phyloP scores from a whole-genome alignment of 306 rosid species.

The Trifolium subterraneum region DNA sequence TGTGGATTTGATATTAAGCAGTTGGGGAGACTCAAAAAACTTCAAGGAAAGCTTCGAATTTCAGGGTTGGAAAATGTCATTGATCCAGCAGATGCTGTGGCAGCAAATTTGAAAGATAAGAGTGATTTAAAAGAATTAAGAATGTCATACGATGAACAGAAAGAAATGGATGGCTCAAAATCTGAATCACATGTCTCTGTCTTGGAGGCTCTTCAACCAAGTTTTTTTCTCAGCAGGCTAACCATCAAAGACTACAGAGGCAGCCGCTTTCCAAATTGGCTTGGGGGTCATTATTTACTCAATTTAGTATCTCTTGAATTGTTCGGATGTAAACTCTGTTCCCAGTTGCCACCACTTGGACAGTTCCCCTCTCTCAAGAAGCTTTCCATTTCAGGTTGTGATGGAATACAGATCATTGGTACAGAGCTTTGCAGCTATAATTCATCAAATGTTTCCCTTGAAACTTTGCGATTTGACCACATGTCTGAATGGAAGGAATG shows the following conservation, averaged over 20 bases:
- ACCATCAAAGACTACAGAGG: neutral
- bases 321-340: neutral
- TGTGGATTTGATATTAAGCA: neutral
- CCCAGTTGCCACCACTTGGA: neutral
- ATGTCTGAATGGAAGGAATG: slow-evolving; percentile 37
- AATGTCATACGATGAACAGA: neutral
- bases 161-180: neutral
- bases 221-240: neutral
- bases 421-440: too few species aligned
- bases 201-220: slow-evolving; percentile 23
- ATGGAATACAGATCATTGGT: too few species aligned
- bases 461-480: neutral
- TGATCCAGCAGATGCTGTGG: neutral
- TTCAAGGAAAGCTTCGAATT: slow-evolving; percentile 25
- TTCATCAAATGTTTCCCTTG: neutral
- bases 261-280: slow-evolving; percentile 36
- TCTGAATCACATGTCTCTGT: neutral
- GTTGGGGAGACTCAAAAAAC: neutral
- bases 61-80: neutral
- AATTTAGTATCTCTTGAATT: neutral
- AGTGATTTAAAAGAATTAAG: neutral
- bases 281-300: neutral
- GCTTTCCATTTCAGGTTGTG: too few species aligned
- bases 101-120: neutral
- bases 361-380: too few species aligned